Evolutionary conservation across 306 rosid species (phyloP).

Genomic region (Quercus rubra): DNA sequence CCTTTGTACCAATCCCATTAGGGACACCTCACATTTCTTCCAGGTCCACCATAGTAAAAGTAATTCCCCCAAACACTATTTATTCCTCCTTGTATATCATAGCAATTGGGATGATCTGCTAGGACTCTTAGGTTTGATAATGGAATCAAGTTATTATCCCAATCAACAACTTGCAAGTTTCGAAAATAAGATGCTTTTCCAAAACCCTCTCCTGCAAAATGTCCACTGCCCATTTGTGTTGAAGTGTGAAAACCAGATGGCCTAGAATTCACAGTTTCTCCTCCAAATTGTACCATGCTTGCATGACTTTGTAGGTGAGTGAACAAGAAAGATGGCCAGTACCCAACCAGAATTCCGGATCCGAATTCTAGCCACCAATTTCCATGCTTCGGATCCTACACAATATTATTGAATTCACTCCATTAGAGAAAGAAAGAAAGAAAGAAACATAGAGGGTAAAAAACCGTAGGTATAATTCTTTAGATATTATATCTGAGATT

Average conservation of each 20-base stretch:
- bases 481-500: too few species aligned
- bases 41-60: slow-evolving; percentile 97
- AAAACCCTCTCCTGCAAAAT: slow-evolving; percentile 80
- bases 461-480: slow-evolving; percentile 15
- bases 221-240: slow-evolving; percentile 96
- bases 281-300: slow-evolving; percentile 93
- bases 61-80: slow-evolving; percentile 91
- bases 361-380: slow-evolving; percentile 95
- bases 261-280: slow-evolving; percentile 79
- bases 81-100: slow-evolving; percentile 86
- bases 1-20: slow-evolving; percentile 43
- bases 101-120: slow-evolving; percentile 95
- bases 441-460: too few species aligned
- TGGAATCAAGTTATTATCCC: slow-evolving; percentile 83
- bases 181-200: slow-evolving; percentile 88
- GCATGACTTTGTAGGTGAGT: slow-evolving; percentile 76
- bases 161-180: slow-evolving; percentile 83
- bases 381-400: slow-evolving; percentile 92
- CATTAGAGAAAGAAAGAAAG: too few species aligned
- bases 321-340: slow-evolving; percentile 90
- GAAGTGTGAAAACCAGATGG: slow-evolving; percentile 62
- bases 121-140: slow-evolving; percentile 68
- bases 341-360: slow-evolving; percentile 70
- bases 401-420: neutral
- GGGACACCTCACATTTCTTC: slow-evolving; percentile 86